phyloP scores from a whole-genome alignment of 2,329 filamentous ascomycete genomes.

The Xylariaceae sp. region DNA sequence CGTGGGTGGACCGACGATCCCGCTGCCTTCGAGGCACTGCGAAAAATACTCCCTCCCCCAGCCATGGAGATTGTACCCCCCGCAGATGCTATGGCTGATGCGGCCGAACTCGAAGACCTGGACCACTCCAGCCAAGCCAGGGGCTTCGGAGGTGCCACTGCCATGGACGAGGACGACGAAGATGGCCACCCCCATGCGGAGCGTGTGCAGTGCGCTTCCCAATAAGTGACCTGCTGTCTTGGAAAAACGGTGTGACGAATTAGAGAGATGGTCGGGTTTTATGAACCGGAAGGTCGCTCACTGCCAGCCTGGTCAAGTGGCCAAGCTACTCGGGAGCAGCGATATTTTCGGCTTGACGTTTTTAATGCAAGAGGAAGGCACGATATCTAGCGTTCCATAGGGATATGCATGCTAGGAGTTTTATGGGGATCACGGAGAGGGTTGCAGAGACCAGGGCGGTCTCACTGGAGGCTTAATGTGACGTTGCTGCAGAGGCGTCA shows the following conservation, averaged over 20 bases:
- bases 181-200: constrained; percentile 69
- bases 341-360: constrained; percentile 30
- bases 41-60: constrained; percentile 74
- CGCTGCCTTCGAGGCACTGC: constrained; percentile 71
- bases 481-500: constrained; percentile 3
- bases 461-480: constrained; percentile 13
- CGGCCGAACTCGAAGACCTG: constrained; percentile 79
- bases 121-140: constrained; percentile 64
- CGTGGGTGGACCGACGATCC: constrained; percentile 63
- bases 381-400: constrained; percentile 20
- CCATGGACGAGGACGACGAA: constrained; percentile 71
- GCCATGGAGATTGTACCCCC: constrained; percentile 61
- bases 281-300: constrained; percentile 10
- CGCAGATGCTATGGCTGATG: constrained; percentile 83
- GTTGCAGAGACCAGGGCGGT: constrained; percentile 5
- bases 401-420: constrained; percentile 19
- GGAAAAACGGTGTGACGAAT: too few relatives aligned
- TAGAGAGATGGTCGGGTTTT: too few relatives aligned
- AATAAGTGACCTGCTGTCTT: constrained; percentile 59
- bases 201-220: constrained; percentile 80
- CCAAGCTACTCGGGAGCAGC: constrained; percentile 9
- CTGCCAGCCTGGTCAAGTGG: constrained; percentile 3
- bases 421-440: constrained; percentile 14
- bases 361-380: constrained; percentile 18
- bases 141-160: constrained; percentile 59